phyloP scores from a whole-genome alignment of 2,329 filamentous ascomycete genomes.

The Thelonectria blattea region DNA sequence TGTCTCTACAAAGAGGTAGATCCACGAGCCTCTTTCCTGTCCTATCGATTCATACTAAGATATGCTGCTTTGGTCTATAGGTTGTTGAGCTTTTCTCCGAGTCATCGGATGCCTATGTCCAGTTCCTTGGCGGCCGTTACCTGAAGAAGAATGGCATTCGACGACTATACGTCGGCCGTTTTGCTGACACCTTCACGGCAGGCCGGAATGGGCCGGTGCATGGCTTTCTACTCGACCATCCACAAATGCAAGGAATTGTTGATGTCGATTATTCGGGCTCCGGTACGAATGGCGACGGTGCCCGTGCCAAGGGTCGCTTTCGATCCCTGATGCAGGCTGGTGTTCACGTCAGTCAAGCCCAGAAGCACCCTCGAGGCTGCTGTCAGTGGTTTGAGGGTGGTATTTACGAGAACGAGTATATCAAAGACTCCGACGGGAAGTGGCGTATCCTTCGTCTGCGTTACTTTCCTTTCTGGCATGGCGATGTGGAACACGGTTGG shows the following conservation, averaged over 20 bases:
- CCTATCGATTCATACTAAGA: background rate
- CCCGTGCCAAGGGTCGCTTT: conserved; percentile 14
- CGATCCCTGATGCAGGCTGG: conserved; percentile 19
- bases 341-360: conserved; percentile 13
- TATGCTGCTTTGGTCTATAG: background rate
- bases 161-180: conserved; percentile 14
- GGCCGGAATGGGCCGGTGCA: conserved; percentile 11
- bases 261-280: conserved; percentile 9
- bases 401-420: conserved; percentile 24
- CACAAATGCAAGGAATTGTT: conserved; percentile 15
- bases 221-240: conserved; percentile 17
- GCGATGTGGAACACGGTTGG: conserved; percentile 18
- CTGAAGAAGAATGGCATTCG: conserved; percentile 7
- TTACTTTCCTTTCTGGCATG: conserved; percentile 22
- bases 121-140: conserved; percentile 13
- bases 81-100: conserved; percentile 17
- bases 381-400: conserved; percentile 21
- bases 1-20: conserved; percentile 16
- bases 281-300: background rate
- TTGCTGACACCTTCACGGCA: conserved; percentile 3
- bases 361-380: conserved; percentile 13
- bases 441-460: conserved; percentile 15
- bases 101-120: conserved; percentile 8
- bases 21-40: background rate
- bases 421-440: conserved; percentile 13